Base-by-base conservation (phyloP, 169 alveolate species). In the Eimeria acervulina region DNA sequence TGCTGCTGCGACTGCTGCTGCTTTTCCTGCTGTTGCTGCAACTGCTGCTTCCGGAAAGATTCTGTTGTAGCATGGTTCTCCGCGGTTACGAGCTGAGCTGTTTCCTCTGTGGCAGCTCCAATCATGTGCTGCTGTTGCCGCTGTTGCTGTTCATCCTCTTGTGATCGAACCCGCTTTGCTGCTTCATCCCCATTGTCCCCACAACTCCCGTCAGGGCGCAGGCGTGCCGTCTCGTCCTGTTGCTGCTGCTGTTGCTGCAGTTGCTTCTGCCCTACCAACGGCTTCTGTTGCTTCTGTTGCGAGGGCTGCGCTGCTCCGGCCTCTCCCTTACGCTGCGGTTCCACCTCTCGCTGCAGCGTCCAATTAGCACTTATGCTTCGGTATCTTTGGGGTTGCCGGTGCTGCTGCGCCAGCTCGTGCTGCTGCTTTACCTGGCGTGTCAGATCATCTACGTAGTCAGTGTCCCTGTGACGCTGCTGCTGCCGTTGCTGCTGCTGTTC, bases 401-500 rank as follows among this genome's bases (percentile, higher is more conserved):
- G 89, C 66, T 78, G 31, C 40, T 44, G 89, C 5, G 59, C 28
- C 42, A 12, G 51, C 51, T 42, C 59, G 23, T 74, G 36, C 55
- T 78, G 44, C 66, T 42, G 89, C 40, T 31, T 15, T 3, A 42
- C 36, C 19, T 40, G 36, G 42, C 89, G 66, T 78, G 19, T 6
- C 63, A 23, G 89, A 7, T 78, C 63, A 19, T 78, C 52, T 40
- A 66, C 68, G 51, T 10, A 31, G 47, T 15, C 47, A 38, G 83
- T 17, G 83, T 72, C 52, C 13, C 28, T 21, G 12, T 0, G 36
- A 10, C 23, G 68, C 59, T 28, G 89, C 38, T 78, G 89, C 89
- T 33, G 89, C 38, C 42, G 89, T 66, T 33, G 89, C 38, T 78
- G 89, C 63, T 78, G 89, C 66, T 78, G 89, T 28, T 8, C 89